Evolutionary conservation across 2,329 filamentous ascomycete species (phyloP).

Genomic region (Nemania serpens): DNA sequence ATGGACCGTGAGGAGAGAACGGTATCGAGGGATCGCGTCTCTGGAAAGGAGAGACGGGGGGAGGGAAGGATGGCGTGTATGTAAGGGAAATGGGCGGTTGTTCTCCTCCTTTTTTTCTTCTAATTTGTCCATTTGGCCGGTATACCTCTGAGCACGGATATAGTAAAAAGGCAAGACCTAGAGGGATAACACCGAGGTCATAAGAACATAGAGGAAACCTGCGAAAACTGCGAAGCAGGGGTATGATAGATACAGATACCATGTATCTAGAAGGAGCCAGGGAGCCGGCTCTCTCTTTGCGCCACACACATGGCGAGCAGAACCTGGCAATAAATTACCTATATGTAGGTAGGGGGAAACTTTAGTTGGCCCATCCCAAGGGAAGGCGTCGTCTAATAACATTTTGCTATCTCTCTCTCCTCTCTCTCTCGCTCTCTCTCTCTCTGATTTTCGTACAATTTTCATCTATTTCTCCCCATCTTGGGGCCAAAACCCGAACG

Average conservation of each 20-base stretch:
- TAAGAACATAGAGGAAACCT: neutral
- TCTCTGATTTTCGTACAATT: neutral
- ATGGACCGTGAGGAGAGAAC: conserved; percentile 4
- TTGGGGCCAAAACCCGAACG: neutral
- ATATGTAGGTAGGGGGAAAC: neutral
- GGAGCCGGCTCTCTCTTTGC: neutral
- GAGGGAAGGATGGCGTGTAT: neutral
- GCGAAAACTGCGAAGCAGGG: neutral
- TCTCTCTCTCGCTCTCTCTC: neutral
- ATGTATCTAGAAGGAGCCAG: conserved; percentile 5
- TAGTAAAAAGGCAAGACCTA: too few relatives aligned
- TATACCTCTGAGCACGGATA: neutral
- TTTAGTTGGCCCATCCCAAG: neutral
- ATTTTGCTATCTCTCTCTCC: neutral
- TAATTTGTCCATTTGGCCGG: neutral
- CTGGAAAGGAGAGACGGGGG: neutral
- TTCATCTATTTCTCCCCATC: conserved; percentile 9
- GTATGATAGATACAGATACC: neutral
- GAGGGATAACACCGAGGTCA: neutral
- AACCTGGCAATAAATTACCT: neutral
- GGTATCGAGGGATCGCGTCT: too few relatives aligned
- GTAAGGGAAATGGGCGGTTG: neutral
- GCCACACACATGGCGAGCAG: neutral
- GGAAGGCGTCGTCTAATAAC: conserved; percentile 1
- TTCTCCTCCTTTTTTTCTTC: neutral